Conservation (phyloP, 2,329 filamentous ascomycete genomes). For the Aspergillus fischeri region DNA sequence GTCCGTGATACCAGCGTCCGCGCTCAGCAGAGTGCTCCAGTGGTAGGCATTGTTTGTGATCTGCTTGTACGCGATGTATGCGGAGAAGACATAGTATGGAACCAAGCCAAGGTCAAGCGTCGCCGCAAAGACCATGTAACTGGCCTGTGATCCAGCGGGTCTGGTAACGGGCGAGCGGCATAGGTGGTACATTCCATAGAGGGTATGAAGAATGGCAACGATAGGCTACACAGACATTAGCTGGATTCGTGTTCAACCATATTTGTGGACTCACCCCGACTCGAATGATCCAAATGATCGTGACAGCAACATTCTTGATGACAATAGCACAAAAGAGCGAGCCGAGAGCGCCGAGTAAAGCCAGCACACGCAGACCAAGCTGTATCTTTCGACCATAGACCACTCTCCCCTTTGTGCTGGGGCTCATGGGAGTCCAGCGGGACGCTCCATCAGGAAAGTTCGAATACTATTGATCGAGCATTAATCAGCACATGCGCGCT, state of each 20-base stretch:
- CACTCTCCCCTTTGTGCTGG: slow-evolving; percentile 66
- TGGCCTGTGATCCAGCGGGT: slow-evolving; percentile 74
- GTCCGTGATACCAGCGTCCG: slow-evolving; percentile 50
- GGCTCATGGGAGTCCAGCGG: slow-evolving; percentile 63
- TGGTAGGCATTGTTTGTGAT: slow-evolving; percentile 39
- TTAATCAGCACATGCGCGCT: neutral
- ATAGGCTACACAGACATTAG: slow-evolving; percentile 55
- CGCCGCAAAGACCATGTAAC: slow-evolving; percentile 81
- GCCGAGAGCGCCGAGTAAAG: slow-evolving; percentile 66
- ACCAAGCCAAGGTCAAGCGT: slow-evolving; percentile 66
- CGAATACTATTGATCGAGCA: slow-evolving; percentile 30
- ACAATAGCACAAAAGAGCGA: slow-evolving; percentile 73
- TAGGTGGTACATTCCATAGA: slow-evolving; percentile 80
- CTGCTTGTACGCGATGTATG: slow-evolving; percentile 52
- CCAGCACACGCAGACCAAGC: slow-evolving; percentile 61
- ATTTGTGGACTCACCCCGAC: slow-evolving; percentile 59
- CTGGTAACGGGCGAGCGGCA: slow-evolving; percentile 65
- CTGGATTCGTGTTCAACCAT: neutral
- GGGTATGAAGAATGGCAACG: slow-evolving; percentile 65
- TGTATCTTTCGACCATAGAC: slow-evolving; percentile 66
- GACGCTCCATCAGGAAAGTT: slow-evolving; percentile 60
- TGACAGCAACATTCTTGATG: slow-evolving; percentile 61
- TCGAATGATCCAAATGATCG: slow-evolving; percentile 70
- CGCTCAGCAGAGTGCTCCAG: slow-evolving; percentile 66
- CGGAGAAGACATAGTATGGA: slow-evolving; percentile 60